Evolutionary conservation across 352 stramenopile genomes (phyloP), one percentile per base, ranked within the genome.

Genomic region (Peronosclerospora sorghi): DNA sequence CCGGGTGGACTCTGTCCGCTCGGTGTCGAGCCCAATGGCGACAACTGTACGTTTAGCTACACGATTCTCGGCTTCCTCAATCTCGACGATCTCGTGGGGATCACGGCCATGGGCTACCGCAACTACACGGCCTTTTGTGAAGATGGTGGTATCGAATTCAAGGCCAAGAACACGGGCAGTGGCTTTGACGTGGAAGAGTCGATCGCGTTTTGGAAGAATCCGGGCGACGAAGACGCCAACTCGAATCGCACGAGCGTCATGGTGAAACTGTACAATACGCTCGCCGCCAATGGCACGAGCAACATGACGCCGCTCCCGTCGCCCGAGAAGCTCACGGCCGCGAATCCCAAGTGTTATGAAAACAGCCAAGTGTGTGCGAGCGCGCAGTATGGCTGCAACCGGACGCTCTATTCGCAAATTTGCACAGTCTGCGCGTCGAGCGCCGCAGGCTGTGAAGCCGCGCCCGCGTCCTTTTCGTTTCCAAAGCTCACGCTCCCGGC

Each of bases 161-260:
- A 65, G 24, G 59, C 56, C 14, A 19, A 8, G 5, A 59, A 76
- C 2, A 45, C 51, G n/a, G 51, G 42, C 4, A 24, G 51, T 79
- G 70, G 35, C 8, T 41, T 41, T 26, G 20, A 56, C 1, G 43
- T 64, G 61, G 67, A 28, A 51, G 10, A 41, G 20, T 28, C 5
- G 12, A 28, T 88, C 10, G 56, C 73, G 8, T 87, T 90, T 60
- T 90, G 78, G 78, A 35, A 37, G 2, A 67, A 87, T 17, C 73
- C 78, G 2, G 35, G 41, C 1, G 53, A 72, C 32, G 54, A 44
- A 30, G 20, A 53, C 0, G 67, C 68, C 27, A 90, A 86, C 45
- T 42, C 54, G 5, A 67, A 68, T 4, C 73, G 77, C 28, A 45
- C 66, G 1, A 21, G 51, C 21, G 38, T 59, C 26, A 66, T 87